Conservation (phyloP, 768 basidiomycete species). For the Galerina marginata region DNA sequence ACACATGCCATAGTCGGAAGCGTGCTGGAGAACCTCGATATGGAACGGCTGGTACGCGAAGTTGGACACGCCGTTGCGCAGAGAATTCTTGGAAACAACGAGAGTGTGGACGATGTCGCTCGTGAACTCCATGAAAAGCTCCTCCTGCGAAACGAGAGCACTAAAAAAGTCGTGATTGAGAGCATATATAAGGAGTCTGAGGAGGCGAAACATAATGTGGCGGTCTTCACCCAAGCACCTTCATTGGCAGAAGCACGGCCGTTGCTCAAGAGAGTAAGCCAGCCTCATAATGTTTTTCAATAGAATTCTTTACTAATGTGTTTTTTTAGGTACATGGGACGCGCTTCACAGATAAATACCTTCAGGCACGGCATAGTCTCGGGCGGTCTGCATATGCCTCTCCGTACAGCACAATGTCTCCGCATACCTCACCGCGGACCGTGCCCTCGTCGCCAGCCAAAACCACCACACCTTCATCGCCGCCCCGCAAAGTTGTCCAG, state of each 20-base stretch:
- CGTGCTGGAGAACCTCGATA: constrained; percentile 96
- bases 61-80: constrained; percentile 94
- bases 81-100: constrained; percentile 89
- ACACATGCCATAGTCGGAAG: constrained; percentile 96
- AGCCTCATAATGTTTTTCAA: constrained; percentile 13
- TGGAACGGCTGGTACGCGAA: constrained; percentile 95
- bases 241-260: constrained; percentile 77
- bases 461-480: constrained; percentile 52
- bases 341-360: constrained; percentile 96
- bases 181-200: constrained; percentile 94
- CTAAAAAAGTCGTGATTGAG: constrained; percentile 95
- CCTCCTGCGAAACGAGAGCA: constrained; percentile 91
- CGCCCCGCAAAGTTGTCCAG: constrained; percentile 85
- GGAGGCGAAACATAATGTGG: constrained; percentile 89
- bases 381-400: constrained; percentile 58
- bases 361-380: constrained; percentile 69
- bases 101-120: constrained; percentile 97
- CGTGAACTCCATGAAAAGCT: constrained; percentile 92
- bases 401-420: constrained; percentile 45
- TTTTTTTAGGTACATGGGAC: constrained; percentile 82
- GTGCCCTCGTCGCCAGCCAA: constrained; percentile 50
- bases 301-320: constrained; percentile 5
- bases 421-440: constrained; percentile 46
- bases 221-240: constrained; percentile 77
- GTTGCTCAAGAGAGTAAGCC: constrained; percentile 74